Evolutionary conservation across 2,329 filamentous ascomycete species (phyloP).

Genomic region (Fusarium sp.): DNA sequence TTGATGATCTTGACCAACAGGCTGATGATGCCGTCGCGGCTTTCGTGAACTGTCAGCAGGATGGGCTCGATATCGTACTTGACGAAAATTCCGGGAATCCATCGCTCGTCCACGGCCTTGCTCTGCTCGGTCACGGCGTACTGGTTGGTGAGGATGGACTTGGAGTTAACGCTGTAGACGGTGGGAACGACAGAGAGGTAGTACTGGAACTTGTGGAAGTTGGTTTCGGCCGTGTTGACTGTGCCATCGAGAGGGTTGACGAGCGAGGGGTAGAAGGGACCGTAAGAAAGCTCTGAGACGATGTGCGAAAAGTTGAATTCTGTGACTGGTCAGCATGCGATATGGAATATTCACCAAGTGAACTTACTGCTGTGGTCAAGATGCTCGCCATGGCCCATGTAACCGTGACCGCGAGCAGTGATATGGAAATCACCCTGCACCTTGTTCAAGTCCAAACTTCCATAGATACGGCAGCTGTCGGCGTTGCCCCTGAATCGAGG

Average conservation of each 20-base stretch:
- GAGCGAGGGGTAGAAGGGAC: slow-evolving; percentile 94
- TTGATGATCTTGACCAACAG: slow-evolving; percentile 89
- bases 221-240: slow-evolving; percentile 75
- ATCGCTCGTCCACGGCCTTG: slow-evolving; percentile 73
- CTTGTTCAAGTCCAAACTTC: slow-evolving; percentile 91
- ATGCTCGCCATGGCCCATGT: slow-evolving; percentile 81
- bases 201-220: slow-evolving; percentile 99
- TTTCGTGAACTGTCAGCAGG: slow-evolving; percentile 85
- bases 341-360: background rate
- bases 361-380: slow-evolving; percentile 81
- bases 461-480: slow-evolving; percentile 90
- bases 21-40: slow-evolving; percentile 77
- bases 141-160: slow-evolving; percentile 90
- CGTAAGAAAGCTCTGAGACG: slow-evolving; percentile 95
- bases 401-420: slow-evolving; percentile 95
- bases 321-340: slow-evolving; percentile 53
- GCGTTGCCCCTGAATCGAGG: slow-evolving; percentile 70
- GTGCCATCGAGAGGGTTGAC: slow-evolving; percentile 95
- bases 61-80: slow-evolving; percentile 99
- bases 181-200: slow-evolving; percentile 96
- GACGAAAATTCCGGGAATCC: slow-evolving; percentile 92
- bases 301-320: slow-evolving; percentile 98
- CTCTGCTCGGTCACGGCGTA: slow-evolving; percentile 96
- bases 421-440: slow-evolving; percentile 99
- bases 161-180: slow-evolving; percentile 78